These are phyloP conservation scores for Acanthamoeba quina DNA, from an alignment of 208 protist genomes.

Conservation along the genomic window DNA sequence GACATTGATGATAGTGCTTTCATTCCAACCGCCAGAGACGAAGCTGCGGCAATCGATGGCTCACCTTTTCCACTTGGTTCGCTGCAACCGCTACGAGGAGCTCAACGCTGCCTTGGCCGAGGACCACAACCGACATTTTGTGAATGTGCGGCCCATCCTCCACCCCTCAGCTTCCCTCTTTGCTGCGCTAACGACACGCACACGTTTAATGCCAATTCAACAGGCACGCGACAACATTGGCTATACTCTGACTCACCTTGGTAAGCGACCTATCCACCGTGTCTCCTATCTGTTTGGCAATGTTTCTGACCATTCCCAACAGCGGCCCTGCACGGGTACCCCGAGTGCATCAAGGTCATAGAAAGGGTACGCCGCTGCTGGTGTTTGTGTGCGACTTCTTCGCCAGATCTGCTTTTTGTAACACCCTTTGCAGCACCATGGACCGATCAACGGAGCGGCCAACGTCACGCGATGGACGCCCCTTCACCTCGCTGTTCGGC, in stretches of 20 bases:
- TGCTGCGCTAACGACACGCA: not conserved
- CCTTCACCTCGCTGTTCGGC: not conserved
- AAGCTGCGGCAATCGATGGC: not conserved
- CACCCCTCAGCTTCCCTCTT: not conserved
- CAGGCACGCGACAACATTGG: constrained; percentile 25
- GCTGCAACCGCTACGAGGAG: constrained; percentile 2
- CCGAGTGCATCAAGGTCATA: constrained; percentile 36
- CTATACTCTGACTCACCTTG: not conserved
- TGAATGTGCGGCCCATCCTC: not conserved
- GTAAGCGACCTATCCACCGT: not conserved
- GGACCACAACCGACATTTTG: not conserved
- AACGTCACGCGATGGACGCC: constrained; percentile 33
- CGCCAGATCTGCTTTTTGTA: no score
- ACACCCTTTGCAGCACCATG: not conserved
- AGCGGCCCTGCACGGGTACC: constrained; percentile 31
- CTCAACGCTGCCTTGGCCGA: not conserved
- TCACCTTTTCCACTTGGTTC: constrained; percentile 6
- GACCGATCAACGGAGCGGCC: not conserved
- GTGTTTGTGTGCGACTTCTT: no score
- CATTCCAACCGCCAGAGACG: not conserved
- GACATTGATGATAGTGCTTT: no score
- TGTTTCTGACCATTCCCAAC: not conserved
- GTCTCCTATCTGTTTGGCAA: not conserved
- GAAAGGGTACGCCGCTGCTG: not conserved
- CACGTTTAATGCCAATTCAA: not conserved